Base-by-base conservation (phyloP, 2,329 filamentous ascomycete genomes). In the Botryosphaeria agaves region DNA sequence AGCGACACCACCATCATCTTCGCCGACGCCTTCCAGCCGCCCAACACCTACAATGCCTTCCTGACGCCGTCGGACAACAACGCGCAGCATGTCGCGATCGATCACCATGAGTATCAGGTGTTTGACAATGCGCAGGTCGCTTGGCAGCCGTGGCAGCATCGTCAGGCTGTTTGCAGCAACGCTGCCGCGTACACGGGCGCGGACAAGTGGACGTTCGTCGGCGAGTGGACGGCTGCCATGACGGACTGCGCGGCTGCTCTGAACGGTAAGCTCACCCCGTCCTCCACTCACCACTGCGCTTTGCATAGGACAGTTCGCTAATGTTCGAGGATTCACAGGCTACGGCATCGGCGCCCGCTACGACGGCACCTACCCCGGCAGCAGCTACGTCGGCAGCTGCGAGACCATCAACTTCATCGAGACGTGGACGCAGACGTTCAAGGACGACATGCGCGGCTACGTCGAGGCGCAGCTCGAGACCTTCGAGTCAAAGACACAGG, bases 91-190 rank as follows among this genome's bases (percentile, higher is more conserved):
- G 63, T 76, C 24, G 64, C 67, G 27, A 51, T 80, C 37, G 75
- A 80, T 43, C 71, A 74, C 34, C 75, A 80, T 45, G 70, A 78
- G 44, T 80, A 79, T 45, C 67, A 77, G 45, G 59, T 72, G 34
- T 78, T 78, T 51, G 60, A 56, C 35, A 49, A 60, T 15, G 55
- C 51, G 0, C 53, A 66, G 17, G 52, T 75, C 18, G 55, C 57
- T 14, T 49, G 67, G 46, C 49, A 55, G 20, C 60, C 62, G 3
- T 52, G 56, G 38, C 45, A 67, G 32, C 75, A 79, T 39, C 52
- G 67, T 21, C 51, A 62, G 34, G 51, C 54, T 17, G 70, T 67
- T 30, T 79, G 73, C 52, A 58, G 56, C 31, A 63, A 66, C 38
- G 61, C 59, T 3, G 45, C 48, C 2, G 44, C 50, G 5, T 70